phyloP scores from a whole-genome alignment of 176 grass and related monocot species.

The Rhynchospora breviuscula region DNA sequence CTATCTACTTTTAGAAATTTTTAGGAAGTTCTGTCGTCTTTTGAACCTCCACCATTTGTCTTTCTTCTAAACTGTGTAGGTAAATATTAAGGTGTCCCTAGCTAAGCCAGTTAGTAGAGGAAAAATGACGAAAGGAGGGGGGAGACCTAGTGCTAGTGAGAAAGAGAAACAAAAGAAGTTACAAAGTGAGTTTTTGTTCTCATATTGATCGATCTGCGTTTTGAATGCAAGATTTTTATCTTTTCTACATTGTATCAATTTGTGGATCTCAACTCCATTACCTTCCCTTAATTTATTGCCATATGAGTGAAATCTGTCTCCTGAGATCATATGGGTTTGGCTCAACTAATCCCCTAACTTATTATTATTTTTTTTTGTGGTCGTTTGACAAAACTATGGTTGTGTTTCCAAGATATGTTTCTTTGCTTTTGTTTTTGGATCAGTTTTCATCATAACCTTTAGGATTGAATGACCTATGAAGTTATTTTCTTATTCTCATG shows the following conservation, averaged over 20 bases:
- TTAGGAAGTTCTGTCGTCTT: neutral
- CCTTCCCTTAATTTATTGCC: neutral
- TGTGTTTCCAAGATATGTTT: neutral
- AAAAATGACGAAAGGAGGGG: slow-evolving; percentile 42
- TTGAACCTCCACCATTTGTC: slow-evolving; percentile 8
- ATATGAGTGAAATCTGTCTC: neutral
- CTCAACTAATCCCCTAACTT: neutral
- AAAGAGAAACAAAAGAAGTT: slow-evolving; percentile 32
- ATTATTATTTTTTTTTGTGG: neutral
- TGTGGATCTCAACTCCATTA: slow-evolving; percentile 6
- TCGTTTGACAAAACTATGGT: neutral
- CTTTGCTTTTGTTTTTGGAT: neutral
- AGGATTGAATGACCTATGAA: neutral
- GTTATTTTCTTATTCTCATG: neutral
- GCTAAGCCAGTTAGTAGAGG: slow-evolving; percentile 48
- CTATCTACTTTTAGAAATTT: neutral
- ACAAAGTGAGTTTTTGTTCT: slow-evolving; percentile 41
- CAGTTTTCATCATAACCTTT: neutral
- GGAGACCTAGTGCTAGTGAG: slow-evolving; percentile 30
- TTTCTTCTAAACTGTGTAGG: slow-evolving; percentile 27
- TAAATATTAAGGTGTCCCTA: slow-evolving; percentile 64
- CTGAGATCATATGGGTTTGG: neutral
- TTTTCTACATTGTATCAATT: neutral
- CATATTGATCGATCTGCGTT: slow-evolving; percentile 7
- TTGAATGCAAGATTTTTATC: neutral